phyloP scores from a whole-genome alignment of 768 basidiomycete genomes.

The Suillus subaureus region DNA sequence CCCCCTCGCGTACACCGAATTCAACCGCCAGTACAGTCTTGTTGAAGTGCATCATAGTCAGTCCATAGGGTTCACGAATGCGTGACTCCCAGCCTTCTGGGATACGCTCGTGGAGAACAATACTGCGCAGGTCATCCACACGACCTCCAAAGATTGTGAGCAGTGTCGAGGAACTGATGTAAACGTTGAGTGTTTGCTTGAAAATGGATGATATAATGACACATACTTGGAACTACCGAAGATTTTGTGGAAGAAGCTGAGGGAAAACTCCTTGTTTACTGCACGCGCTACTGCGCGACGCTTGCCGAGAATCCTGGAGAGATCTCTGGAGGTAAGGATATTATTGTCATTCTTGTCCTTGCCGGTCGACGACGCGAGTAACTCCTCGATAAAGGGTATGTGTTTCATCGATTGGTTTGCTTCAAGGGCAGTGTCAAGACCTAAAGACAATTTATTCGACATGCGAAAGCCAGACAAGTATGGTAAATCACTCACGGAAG shows the following conservation, averaged over 20 bases:
- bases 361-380: slow-evolving; percentile 62
- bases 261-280: slow-evolving; percentile 60
- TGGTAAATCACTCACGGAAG: slow-evolving; percentile 28
- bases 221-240: slow-evolving; percentile 71
- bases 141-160: slow-evolving; percentile 71
- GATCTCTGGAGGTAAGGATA: slow-evolving; percentile 57
- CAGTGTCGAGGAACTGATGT: slow-evolving; percentile 61
- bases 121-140: slow-evolving; percentile 51
- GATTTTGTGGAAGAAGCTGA: slow-evolving; percentile 53
- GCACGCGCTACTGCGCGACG: slow-evolving; percentile 61
- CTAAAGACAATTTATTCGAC: slow-evolving; percentile 34
- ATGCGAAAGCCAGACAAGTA: neutral
- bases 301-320: slow-evolving; percentile 58
- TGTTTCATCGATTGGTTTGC: slow-evolving; percentile 58
- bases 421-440: slow-evolving; percentile 50
- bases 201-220: slow-evolving; percentile 21
- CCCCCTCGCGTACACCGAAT: slow-evolving; percentile 19
- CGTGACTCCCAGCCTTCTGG: slow-evolving; percentile 74
- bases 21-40: slow-evolving; percentile 28
- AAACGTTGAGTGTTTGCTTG: neutral
- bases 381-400: slow-evolving; percentile 52
- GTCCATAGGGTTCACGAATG: slow-evolving; percentile 51
- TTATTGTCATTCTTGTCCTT: slow-evolving; percentile 49
- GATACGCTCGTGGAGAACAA: slow-evolving; percentile 69
- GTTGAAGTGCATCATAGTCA: slow-evolving; percentile 66